Base-by-base conservation (phyloP, 768 basidiomycete genomes). In the Roridomyces roridus region DNA sequence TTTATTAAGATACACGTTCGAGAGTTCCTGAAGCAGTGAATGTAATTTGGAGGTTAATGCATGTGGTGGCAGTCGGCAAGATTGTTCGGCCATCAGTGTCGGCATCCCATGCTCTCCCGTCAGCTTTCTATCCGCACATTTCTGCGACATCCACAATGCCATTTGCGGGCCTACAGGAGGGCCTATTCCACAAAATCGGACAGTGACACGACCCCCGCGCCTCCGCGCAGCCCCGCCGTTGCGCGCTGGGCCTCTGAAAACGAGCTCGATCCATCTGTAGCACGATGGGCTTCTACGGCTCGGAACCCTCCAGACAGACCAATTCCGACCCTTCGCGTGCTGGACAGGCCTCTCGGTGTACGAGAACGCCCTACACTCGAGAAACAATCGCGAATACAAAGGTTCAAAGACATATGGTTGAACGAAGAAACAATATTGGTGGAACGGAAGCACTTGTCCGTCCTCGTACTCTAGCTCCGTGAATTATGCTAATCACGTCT, bases 271-370 rank as follows among this genome's bases (percentile, higher is more conserved):
- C 60, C 60, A 0, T 45, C 51, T 4, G 61, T 63, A 28, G 61
- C 61, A 1, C 61, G 61, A 44, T 63, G 61, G 61, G 60, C 60
- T 14, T 57, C 60, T 25, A 63, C 61, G 5, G 61, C 61, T 4
- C 52, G 61, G 20, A 55, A 51, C 29, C 60, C 61, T 14, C 61
- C 56, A 41, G 61, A 58, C 41, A 20, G 56, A 21, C 29, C 51
- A 5, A 56, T 80, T 26, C 60, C 60, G 1, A 41, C 40, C 5
- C 60, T 62, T 26, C 42, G 44, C 24, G 47, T 58, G 17, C 72
- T 92, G 25, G 79, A 76, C 52, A 74, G 90, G 20, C 92, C 95
- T 9, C 75, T 96, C 10, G 95, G 95, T n/a, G 81, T 95, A 31
- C 73, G 75, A 37, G 83, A 88, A 52, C 77, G 80, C 21, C 95